These are phyloP conservation scores for Saccharomycopsis lassenensis DNA, from an alignment of 805 yeast species.

Conservation along the genomic window DNA sequence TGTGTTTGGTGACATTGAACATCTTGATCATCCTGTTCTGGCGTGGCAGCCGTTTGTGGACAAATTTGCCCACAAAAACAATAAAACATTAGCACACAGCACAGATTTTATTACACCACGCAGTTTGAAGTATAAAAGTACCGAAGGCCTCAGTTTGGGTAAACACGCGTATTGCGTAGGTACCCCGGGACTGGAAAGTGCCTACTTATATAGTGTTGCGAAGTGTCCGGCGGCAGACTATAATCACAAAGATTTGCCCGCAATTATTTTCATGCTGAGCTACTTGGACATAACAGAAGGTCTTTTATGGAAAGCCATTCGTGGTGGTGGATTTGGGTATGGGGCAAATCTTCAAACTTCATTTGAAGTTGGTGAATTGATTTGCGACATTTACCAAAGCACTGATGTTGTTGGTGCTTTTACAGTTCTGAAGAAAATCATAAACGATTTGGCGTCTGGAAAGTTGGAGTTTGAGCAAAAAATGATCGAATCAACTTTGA, in stretches of 20 bases:
- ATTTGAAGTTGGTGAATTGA: slow-evolving; percentile 56
- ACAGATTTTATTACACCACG: no score
- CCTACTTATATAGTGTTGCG: slow-evolving; percentile 25
- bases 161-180: slow-evolving; percentile 39
- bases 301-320: slow-evolving; percentile 91
- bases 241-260: slow-evolving; percentile 41
- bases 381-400: slow-evolving; percentile 67
- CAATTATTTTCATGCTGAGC: no score
- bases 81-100: background rate
- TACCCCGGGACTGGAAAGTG: slow-evolving; percentile 58
- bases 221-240: slow-evolving; percentile 25
- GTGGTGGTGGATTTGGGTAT: slow-evolving; percentile 92
- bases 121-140: slow-evolving; percentile 35
- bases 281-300: slow-evolving; percentile 85
- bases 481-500: slow-evolving; percentile 60
- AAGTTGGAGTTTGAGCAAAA: slow-evolving; percentile 41
- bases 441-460: slow-evolving; percentile 50
- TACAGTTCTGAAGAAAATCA: slow-evolving; percentile 52
- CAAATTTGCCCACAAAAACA: background rate
- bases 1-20: slow-evolving; percentile 56
- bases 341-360: slow-evolving; percentile 59
- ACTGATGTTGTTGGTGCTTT: slow-evolving; percentile 63
- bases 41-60: slow-evolving; percentile 34
- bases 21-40: slow-evolving; percentile 43
- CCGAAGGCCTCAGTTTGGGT: slow-evolving; percentile 36